These are phyloP conservation scores for Fusarium setosum DNA, from an alignment of 2,329 filamentous ascomycete genomes.

Conservation along the genomic window DNA sequence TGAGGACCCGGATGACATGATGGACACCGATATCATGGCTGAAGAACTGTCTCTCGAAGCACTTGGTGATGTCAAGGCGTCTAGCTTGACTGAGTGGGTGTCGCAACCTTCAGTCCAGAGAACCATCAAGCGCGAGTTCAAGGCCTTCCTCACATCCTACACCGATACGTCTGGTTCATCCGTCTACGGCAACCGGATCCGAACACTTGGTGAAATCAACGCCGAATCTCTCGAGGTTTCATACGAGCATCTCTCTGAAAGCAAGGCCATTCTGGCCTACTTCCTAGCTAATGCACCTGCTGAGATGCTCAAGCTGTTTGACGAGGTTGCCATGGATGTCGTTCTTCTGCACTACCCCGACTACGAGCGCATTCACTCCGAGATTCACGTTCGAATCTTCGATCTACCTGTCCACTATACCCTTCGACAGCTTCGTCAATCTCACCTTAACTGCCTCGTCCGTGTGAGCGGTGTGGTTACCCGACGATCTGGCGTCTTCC, in stretches of 20 bases:
- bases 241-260: conserved; percentile 89
- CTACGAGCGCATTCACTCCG: conserved; percentile 96
- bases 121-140: conserved; percentile 96
- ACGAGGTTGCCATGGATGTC: conserved; percentile 96
- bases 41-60: conserved; percentile 94
- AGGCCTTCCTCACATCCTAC: conserved; percentile 95
- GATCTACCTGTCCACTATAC: conserved; percentile 96
- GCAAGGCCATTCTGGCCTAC: conserved; percentile 94
- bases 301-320: conserved; percentile 96
- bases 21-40: conserved; percentile 94
- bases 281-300: conserved; percentile 95
- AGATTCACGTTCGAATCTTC: conserved; percentile 97
- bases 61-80: conserved; percentile 91
- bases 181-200: conserved; percentile 93
- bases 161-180: conserved; percentile 90
- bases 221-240: conserved; percentile 96
- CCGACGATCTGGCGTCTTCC: conserved; percentile 92
- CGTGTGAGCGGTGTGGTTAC: conserved; percentile 96
- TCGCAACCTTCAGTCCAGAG: conserved; percentile 88
- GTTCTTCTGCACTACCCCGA: conserved; percentile 96
- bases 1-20: conserved; percentile 91
- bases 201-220: conserved; percentile 96
- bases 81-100: conserved; percentile 95
- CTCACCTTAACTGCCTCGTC: conserved; percentile 94
- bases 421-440: conserved; percentile 92